A percentile compares a stretch with the other conserved stretches of the same genome.
These are phyloP conservation scores for Blepharisma undulans DNA, from an alignment of 169 alveolate genomes.

Conservation along the genomic window DNA sequence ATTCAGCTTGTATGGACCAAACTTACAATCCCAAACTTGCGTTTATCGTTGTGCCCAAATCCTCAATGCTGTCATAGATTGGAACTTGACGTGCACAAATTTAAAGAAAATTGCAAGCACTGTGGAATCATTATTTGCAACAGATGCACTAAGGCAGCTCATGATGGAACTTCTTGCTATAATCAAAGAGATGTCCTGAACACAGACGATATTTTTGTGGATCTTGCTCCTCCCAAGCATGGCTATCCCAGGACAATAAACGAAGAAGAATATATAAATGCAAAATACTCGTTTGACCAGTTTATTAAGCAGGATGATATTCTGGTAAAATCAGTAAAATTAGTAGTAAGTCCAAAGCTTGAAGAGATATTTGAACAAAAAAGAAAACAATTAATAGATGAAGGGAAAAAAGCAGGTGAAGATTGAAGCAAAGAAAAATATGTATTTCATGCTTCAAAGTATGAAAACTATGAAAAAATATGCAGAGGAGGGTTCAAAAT, in stretches of 20 bases:
- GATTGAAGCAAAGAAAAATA: not conserved
- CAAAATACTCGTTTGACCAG: not conserved
- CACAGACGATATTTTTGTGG: not conserved
- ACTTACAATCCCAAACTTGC: not conserved
- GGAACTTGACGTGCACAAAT: not conserved
- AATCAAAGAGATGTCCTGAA: not conserved
- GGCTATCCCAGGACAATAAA: not conserved
- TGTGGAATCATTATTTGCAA: not conserved
- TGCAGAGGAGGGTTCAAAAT: conserved; percentile 32
- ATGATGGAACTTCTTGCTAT: not conserved
- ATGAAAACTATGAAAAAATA: not conserved
- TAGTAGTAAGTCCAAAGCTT: not conserved
- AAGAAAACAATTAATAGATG: not conserved
- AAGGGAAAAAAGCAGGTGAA: not conserved
- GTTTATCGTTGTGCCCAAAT: not conserved
- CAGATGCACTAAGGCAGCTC: not conserved
- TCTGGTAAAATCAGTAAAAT: not conserved
- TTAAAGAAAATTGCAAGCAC: not conserved
- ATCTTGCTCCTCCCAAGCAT: not conserved
- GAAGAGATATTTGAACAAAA: not conserved
- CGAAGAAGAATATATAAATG: not conserved
- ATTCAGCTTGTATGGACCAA: not conserved
- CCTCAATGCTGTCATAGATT: not conserved
- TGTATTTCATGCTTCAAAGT: not conserved
- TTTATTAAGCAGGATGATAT: not conserved